phyloP scores from a whole-genome alignment of 2,329 filamentous ascomycete species.

The Talaromyces verruculosus region DNA sequence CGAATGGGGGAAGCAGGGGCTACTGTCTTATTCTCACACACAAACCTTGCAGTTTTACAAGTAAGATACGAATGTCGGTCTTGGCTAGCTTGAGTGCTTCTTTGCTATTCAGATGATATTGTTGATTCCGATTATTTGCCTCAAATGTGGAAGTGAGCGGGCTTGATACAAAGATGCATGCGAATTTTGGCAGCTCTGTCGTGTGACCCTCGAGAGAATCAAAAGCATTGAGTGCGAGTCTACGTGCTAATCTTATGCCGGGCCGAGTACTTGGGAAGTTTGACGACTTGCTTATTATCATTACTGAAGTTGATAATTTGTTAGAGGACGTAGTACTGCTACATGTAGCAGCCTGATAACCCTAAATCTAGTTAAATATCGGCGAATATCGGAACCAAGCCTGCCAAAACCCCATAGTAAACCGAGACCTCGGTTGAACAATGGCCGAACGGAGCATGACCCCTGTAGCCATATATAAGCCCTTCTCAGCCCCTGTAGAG shows the following conservation, averaged over 20 bases:
- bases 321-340: too few relatives aligned
- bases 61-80: neutral
- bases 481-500: neutral
- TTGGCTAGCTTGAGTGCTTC: neutral
- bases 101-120: neutral
- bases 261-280: neutral
- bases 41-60: neutral
- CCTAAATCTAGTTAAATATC: neutral
- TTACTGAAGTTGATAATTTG: neutral
- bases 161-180: neutral
- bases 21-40: neutral
- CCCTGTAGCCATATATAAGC: neutral
- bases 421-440: slow-evolving; percentile 10
- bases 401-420: neutral
- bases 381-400: slow-evolving; percentile 8
- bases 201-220: too few relatives aligned
- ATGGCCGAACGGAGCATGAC: slow-evolving; percentile 1
- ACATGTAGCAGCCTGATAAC: neutral
- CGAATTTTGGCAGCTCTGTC: neutral
- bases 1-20: neutral
- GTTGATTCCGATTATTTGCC: neutral
- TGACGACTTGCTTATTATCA: neutral
- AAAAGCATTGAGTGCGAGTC: too few relatives aligned
- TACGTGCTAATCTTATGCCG: neutral
- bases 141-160: neutral